Evolutionary conservation across 2,329 filamentous ascomycete species (phyloP).

Genomic region (Fusarium tupiense): DNA sequence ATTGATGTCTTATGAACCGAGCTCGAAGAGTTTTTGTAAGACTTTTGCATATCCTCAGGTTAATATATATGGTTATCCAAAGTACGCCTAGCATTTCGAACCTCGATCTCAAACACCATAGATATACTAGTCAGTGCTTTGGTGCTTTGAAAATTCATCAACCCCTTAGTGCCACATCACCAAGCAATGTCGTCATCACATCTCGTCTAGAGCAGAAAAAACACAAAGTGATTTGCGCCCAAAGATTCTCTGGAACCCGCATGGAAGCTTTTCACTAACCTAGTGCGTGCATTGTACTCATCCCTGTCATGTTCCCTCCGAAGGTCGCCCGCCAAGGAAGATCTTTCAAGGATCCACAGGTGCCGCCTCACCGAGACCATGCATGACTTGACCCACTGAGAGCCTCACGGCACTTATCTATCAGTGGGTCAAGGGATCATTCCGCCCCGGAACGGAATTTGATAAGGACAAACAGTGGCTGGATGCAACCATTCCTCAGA

Average conservation of each 20-base stretch:
- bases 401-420: slow-evolving; percentile 20
- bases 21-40: rapidly evolving
- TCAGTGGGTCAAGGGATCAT: slow-evolving; percentile 12
- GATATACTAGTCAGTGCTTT: not conserved
- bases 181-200: slow-evolving; percentile 11
- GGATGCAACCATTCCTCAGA: not conserved
- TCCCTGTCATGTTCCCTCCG: slow-evolving; percentile 1
- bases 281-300: slow-evolving; percentile 3
- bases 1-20: rapidly evolving
- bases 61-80: rapidly evolving
- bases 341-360: slow-evolving; percentile 9
- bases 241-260: not conserved
- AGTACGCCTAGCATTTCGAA: not conserved
- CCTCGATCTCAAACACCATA: not conserved
- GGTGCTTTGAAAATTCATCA: not conserved
- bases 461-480: not conserved
- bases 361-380: slow-evolving; percentile 15
- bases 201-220: not conserved
- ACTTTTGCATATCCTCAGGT: not conserved
- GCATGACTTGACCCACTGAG: slow-evolving; percentile 5
- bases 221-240: not conserved
- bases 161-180: not conserved
- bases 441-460: not conserved
- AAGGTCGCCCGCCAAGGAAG: slow-evolving; percentile 6
- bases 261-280: slow-evolving; percentile 1